Conservation (phyloP, 768 basidiomycete genomes). For the Suillus americanus region DNA sequence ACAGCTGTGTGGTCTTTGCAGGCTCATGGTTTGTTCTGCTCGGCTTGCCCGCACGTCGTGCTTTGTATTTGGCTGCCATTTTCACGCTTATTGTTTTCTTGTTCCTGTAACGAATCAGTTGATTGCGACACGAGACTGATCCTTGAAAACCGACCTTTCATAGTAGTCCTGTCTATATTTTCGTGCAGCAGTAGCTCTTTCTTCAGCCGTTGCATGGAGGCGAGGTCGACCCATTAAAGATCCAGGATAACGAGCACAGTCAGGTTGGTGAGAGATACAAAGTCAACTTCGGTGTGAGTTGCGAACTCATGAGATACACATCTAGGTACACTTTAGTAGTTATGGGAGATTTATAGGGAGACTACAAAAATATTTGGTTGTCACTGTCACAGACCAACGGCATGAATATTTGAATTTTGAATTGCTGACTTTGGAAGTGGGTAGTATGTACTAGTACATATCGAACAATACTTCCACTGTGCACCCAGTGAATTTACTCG, state of each 20-base stretch:
- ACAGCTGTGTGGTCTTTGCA: not conserved
- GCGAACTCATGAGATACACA: not conserved
- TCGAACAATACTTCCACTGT: too few relatives aligned
- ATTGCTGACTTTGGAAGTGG: too few relatives aligned
- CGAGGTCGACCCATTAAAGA: not conserved
- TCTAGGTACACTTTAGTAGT: not conserved
- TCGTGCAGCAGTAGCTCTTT: conserved; percentile 1
- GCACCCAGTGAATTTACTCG: not conserved
- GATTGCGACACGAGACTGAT: too few relatives aligned
- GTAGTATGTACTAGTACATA: too few relatives aligned
- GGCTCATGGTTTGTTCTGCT: not conserved
- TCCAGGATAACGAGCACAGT: too few relatives aligned
- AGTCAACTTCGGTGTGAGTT: not conserved
- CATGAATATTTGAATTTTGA: too few relatives aligned
- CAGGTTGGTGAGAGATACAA: not conserved
- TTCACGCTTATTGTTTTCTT: conserved; percentile 2
- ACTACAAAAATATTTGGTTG: not conserved
- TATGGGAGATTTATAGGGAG: conserved; percentile 4
- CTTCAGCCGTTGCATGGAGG: conserved; percentile 1
- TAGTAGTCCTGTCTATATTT: conserved; percentile 6
- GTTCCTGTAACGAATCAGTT: not conserved
- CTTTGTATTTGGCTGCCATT: conserved; percentile 4
- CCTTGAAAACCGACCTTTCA: not conserved
- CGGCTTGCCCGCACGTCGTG: not conserved
- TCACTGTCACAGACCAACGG: not conserved